Base-by-base conservation (phyloP, 1,284 basidiomycete species). In the Ganoderma resinaceum region DNA sequence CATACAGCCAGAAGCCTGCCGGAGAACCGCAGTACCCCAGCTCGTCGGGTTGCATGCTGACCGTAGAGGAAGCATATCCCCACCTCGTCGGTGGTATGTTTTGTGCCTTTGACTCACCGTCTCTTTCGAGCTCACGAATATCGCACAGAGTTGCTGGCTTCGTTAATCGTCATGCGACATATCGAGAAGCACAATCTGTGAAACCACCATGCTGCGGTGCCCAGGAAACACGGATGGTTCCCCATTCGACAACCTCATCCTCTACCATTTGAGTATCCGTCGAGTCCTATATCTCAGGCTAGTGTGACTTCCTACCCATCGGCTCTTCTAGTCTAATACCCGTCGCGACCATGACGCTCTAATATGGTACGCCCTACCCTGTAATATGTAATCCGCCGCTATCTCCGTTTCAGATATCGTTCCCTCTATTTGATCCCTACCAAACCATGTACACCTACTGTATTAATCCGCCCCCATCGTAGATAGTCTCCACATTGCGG, bases 161-260 rank as follows among this genome's bases (percentile, higher is more conserved):
- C 89, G 0, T 76, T 90, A 58, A 84, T 85, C 76, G 86, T 91
- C 71, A 88, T 91, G 88, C 83, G 89, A n/a, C 87, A 90, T 72
- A 89, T 91, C 55, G 83, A 78, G n/a, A 79, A 81, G 62, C 80
- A 89, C 72, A 80, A 84, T 55, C 71, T 87, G 65, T 88, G 75
- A 72, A 49, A 43, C 52, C 26, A 31, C 29, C 2, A 8, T 29
- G 8, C 14, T 11, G 26, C 14, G 12, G 26, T 16, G 26, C 23
- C 52, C 52, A 31, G 12, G 5, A 26, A 4, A 53, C 5, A 31
- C 29, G 52, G 26, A 31, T 26, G 23, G 12, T 18, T 53, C 26
- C 7, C 11, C 26, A 14, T 23, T 33, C 18, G 11, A 18, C n/a
- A 35, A n/a, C 38, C 38, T 23, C n/a, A 37, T 31, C 35, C 37